These are phyloP conservation scores for Pleurotus platypus DNA, from an alignment of 768 basidiomycete species.

Conservation along the genomic window DNA sequence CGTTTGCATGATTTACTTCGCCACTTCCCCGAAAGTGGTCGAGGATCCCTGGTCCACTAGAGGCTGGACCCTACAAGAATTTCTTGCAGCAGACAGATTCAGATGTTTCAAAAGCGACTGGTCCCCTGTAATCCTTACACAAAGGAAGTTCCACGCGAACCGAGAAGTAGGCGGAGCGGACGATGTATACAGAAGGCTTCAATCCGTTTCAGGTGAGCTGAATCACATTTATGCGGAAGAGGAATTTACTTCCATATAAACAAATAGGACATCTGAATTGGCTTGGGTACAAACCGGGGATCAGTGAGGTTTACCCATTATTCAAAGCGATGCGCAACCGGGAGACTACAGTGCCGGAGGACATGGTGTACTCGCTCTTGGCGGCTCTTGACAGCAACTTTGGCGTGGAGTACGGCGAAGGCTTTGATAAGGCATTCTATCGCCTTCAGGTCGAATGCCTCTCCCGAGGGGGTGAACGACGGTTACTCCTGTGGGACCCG, in stretches of 20 bases:
- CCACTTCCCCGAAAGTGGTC: neutral
- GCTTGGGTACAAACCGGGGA: too few species aligned
- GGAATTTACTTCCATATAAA: too few species aligned
- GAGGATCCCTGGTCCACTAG: neutral
- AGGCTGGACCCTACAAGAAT: neutral
- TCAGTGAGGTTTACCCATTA: too few species aligned
- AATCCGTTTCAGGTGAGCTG: too few species aligned
- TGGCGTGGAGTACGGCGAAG: neutral
- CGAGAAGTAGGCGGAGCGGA: too few species aligned
- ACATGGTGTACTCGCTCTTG: neutral
- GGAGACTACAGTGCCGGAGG: neutral
- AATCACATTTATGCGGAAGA: too few species aligned
- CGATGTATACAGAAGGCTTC: too few species aligned
- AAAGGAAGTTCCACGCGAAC: too few species aligned
- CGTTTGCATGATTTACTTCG: neutral
- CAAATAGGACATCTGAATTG: too few species aligned
- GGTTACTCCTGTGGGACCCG: too few species aligned
- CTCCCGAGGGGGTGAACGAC: neutral
- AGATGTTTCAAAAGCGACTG: neutral
- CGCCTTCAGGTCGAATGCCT: neutral
- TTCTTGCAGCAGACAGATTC: neutral
- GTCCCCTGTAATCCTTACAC: too few species aligned
- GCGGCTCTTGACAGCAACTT: neutral
- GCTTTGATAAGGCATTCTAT: neutral
- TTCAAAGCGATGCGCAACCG: neutral